Evolutionary conservation across 805 yeast species (phyloP).

Genomic region (Starmerella kuoi): DNA sequence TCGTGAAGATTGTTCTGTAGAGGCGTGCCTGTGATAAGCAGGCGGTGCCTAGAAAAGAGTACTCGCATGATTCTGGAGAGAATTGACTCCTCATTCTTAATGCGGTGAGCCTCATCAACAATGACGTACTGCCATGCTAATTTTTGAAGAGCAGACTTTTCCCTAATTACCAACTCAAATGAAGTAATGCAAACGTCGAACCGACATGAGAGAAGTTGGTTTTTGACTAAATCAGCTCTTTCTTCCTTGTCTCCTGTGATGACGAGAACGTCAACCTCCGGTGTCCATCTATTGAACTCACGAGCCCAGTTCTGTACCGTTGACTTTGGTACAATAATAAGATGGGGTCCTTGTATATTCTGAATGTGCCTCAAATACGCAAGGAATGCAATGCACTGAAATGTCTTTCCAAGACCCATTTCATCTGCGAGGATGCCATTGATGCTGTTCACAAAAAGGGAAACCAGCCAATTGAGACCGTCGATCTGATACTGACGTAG

Average conservation of each 20-base stretch:
- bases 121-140: conserved; percentile 87
- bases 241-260: conserved; percentile 80
- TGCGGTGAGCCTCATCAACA: conserved; percentile 93
- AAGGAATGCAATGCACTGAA: conserved; percentile 85
- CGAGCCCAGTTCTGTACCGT: conserved; percentile 94
- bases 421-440: conserved; percentile 95
- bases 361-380: conserved; percentile 73
- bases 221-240: conserved; percentile 47
- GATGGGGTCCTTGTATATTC: conserved; percentile 75
- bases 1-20: conserved; percentile 90
- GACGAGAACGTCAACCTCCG: conserved; percentile 74
- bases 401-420: conserved; percentile 94
- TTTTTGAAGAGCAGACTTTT: conserved; percentile 65
- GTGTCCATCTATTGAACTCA: conserved; percentile 90
- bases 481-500: conserved; percentile 86
- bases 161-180: conserved; percentile 85
- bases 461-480: conserved; percentile 88
- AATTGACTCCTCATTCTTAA: conserved; percentile 85
- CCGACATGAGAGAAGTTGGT: conserved; percentile 50
- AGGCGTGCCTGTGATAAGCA: conserved; percentile 92
- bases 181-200: conserved; percentile 87
- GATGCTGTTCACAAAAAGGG: conserved; percentile 69
- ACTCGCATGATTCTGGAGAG: conserved; percentile 81
- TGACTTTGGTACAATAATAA: conserved; percentile 88
- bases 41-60: conserved; percentile 71